phyloP scores from a whole-genome alignment of 306 rosid species.

The Cucumis sativus region Cucumber_9930_V3 NC_026660.2:29696001-29696500 shows the following conservation, averaged over 20 bases:
- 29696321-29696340: slow-evolving; percentile 65
- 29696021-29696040: slow-evolving; percentile 44
- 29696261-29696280: slow-evolving; percentile 39
- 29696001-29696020: slow-evolving; percentile 40
- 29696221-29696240: slow-evolving; percentile 69
- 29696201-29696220: slow-evolving; percentile 46
- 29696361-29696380: slow-evolving; percentile 69
- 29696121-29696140: slow-evolving; percentile 66
- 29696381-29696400: slow-evolving; percentile 84
- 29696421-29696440: slow-evolving; percentile 51
- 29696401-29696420: slow-evolving; percentile 79
- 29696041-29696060: slow-evolving; percentile 57
- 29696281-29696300: slow-evolving; percentile 71
- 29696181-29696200: slow-evolving; percentile 55
- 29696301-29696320: slow-evolving; percentile 55
- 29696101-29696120: slow-evolving; percentile 54
- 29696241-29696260: slow-evolving; percentile 83
- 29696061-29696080: slow-evolving; percentile 68
- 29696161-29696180: slow-evolving; percentile 65
- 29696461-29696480: slow-evolving; percentile 66
- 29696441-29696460: slow-evolving; percentile 79
- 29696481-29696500: slow-evolving; percentile 36
- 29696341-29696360: slow-evolving; percentile 67
- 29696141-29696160: slow-evolving; percentile 49
- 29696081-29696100: slow-evolving; percentile 53